These are phyloP conservation scores for Stromatinia cepivora DNA, from an alignment of 2,329 filamentous ascomycete species.

Conservation along the genomic window DNA sequence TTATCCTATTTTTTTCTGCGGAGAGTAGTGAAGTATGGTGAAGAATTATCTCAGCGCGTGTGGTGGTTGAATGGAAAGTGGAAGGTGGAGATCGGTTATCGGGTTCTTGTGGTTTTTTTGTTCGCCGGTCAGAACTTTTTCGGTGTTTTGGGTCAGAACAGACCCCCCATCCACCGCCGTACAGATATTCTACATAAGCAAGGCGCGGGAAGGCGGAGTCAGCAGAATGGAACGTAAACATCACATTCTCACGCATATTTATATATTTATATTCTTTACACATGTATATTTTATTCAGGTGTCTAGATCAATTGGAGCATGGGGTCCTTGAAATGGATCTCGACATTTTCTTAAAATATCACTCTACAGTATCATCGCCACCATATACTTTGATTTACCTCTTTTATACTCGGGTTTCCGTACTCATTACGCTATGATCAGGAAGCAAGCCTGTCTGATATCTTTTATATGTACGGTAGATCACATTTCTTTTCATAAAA, in stretches of 20 bases:
- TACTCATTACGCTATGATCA: neutral
- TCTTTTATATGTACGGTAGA: neutral
- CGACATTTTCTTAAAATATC: neutral
- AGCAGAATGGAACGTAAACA: neutral
- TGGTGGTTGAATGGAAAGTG: constrained; percentile 11
- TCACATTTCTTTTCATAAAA: neutral
- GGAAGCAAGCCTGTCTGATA: neutral
- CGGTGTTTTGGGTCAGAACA: neutral
- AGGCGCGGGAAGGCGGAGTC: constrained; percentile 5
- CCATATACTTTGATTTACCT: neutral
- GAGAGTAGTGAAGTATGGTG: neutral
- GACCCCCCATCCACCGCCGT: neutral
- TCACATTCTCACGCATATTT: neutral
- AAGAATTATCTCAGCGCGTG: constrained; percentile 21
- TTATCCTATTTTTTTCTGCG: neutral
- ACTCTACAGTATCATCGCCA: neutral
- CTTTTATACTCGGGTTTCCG: constrained; percentile 8
- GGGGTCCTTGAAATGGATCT: neutral
- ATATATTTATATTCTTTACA: neutral
- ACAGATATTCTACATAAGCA: neutral
- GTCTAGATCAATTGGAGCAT: neutral
- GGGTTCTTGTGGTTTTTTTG: constrained; percentile 8
- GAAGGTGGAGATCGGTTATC: constrained; percentile 12
- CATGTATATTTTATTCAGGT: neutral
- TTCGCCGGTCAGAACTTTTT: neutral